Base-by-base conservation (phyloP, 2,329 filamentous ascomycete genomes). In the Nectriaceae sp. region DNA sequence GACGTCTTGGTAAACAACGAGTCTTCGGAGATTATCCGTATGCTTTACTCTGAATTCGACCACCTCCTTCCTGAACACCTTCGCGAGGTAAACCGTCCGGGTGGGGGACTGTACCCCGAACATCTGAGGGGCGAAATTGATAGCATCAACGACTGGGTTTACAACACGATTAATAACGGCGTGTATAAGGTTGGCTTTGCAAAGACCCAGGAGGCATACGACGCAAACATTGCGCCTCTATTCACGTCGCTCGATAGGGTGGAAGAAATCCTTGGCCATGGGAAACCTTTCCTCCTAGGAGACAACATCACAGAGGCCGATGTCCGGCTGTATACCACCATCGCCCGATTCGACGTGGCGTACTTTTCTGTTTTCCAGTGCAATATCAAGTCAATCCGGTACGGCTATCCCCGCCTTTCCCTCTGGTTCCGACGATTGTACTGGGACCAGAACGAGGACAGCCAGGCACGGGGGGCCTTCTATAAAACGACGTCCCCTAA, bases 1-100 rank as follows among this genome's bases (percentile, higher is more conserved):
- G 79, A 84, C 41, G 81, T 77, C 15, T 88, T 93, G 56, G 89
- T 94, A 39, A 91, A 82, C 75, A 95, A 95, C 55, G 90, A 94
- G 74, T 88, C 85, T 46, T 82, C 83, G 44, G 90, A 94, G 66
- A 93, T 94, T 58, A 90, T 94, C 58, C 81, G 89, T 55, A 92
- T 93, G 87, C 75, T 94, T 52, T 90, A 90, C 68, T 76, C 78
- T 11, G 87, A 83, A 46, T 91, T 92, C 60, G 87, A 92, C 52
- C 71, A 76, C 40, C 61, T 85, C 5, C 63, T 86, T 2, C 77
- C 78, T 0, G 73, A 75, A 18, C 54, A 78, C 44, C 72, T 77
- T 48, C 76, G 77, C 6, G 83, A 87, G 54, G 62, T 37, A 1
- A 78, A 71, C 47, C 73, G 70, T 41, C 70, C 73, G 0, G 73